phyloP scores from a whole-genome alignment of 1,284 basidiomycete genomes.

The Leucoagaricus sp. region DNA sequence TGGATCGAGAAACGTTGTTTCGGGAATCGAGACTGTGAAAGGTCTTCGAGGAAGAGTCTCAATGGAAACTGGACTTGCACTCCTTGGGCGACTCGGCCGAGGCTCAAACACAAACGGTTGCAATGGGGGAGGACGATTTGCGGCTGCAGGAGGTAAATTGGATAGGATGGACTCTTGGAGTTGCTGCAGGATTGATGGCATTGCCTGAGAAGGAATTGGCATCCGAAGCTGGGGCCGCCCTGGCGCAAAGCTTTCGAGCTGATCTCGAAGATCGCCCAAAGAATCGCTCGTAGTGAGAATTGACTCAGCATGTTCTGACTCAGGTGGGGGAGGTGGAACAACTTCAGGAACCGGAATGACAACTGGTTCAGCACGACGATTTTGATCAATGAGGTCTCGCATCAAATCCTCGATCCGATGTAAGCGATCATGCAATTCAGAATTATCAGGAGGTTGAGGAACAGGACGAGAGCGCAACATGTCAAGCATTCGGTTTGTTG shows the following conservation, averaged over 20 bases:
- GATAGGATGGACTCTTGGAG: slow-evolving; percentile 59
- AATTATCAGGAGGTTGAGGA: slow-evolving; percentile 32
- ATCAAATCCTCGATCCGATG: slow-evolving; percentile 44
- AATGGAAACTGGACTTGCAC: slow-evolving; percentile 35
- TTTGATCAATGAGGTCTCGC: slow-evolving; percentile 35
- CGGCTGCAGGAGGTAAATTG: slow-evolving; percentile 35
- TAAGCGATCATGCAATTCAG: slow-evolving; percentile 40
- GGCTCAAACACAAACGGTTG: slow-evolving; percentile 57
- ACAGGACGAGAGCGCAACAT: slow-evolving; percentile 34
- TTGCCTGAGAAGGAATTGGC: slow-evolving; percentile 39
- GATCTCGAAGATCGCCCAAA: slow-evolving; percentile 24
- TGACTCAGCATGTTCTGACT: slow-evolving; percentile 25
- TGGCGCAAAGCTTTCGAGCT: slow-evolving; percentile 22
- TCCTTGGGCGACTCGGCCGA: slow-evolving; percentile 33
- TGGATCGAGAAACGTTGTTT: slow-evolving; percentile 3
- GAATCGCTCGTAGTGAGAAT: slow-evolving; percentile 28
- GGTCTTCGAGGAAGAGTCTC: slow-evolving; percentile 29
- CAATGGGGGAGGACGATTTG: slow-evolving; percentile 52
- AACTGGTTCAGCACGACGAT: slow-evolving; percentile 25
- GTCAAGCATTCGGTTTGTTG: slow-evolving; percentile 55
- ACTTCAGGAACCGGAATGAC: slow-evolving; percentile 19
- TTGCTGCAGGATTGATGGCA: slow-evolving; percentile 56
- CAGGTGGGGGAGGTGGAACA: slow-evolving; percentile 17
- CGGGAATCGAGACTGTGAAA: slow-evolving; percentile 28
- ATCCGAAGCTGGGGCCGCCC: slow-evolving; percentile 24